phyloP scores from a whole-genome alignment of 2,329 filamentous ascomycete species.

The Paraphoma sp. region DNA sequence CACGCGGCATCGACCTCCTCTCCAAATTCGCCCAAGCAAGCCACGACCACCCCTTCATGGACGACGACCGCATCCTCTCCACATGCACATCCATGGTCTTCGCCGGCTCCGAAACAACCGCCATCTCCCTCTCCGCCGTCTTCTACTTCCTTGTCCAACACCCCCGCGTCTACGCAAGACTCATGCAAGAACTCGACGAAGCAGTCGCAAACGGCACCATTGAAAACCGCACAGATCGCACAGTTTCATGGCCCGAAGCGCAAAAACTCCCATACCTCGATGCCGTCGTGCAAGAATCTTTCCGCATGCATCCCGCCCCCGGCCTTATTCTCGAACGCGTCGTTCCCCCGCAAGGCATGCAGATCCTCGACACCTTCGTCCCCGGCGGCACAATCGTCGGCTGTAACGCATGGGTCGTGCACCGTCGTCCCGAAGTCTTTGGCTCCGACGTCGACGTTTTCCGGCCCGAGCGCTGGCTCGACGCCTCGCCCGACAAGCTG shows the following conservation, averaged over 20 bases:
- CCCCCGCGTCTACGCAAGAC: slow-evolving; percentile 60
- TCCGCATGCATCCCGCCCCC: slow-evolving; percentile 76
- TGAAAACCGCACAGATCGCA: slow-evolving; percentile 55
- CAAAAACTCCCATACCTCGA: slow-evolving; percentile 78
- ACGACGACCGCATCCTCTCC: slow-evolving; percentile 70
- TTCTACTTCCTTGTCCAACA: slow-evolving; percentile 78
- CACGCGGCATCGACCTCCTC: slow-evolving; percentile 64
- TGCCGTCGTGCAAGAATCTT: slow-evolving; percentile 78
- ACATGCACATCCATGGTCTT: slow-evolving; percentile 75
- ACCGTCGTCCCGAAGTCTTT: slow-evolving; percentile 71
- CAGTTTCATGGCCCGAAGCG: slow-evolving; percentile 73
- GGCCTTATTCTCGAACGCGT: slow-evolving; percentile 77
- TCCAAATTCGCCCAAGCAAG: slow-evolving; percentile 76
- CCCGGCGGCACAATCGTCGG: slow-evolving; percentile 76
- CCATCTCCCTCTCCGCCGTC: slow-evolving; percentile 72
- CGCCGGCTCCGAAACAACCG: slow-evolving; percentile 81
- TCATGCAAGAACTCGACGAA: slow-evolving; percentile 69
- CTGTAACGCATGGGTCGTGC: slow-evolving; percentile 77
- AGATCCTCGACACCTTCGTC: slow-evolving; percentile 68
- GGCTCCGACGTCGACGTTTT: slow-evolving; percentile 71
- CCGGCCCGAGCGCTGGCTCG: slow-evolving; percentile 71
- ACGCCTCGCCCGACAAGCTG: slow-evolving; percentile 61
- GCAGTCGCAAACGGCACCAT: slow-evolving; percentile 60
- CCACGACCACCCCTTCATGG: slow-evolving; percentile 74
- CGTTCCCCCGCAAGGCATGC: slow-evolving; percentile 68